Conservation (phyloP, 2,329 filamentous ascomycete species). For the Chalaropsis ovoidea region DNA sequence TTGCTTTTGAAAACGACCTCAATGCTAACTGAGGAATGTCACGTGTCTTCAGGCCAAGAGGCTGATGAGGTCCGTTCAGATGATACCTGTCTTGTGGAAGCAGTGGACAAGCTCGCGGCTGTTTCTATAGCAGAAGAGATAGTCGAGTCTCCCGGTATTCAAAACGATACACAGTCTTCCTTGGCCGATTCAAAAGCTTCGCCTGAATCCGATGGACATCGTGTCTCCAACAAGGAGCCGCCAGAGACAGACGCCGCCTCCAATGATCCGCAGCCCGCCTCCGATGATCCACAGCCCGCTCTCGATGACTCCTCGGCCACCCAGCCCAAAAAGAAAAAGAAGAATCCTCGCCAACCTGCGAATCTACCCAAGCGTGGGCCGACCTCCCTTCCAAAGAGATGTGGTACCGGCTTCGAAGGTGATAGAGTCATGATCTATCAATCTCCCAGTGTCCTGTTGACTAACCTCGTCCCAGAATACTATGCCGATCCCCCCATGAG, state of each 20-base stretch:
- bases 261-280: too few relatives aligned
- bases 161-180: neutral
- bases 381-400: conserved; percentile 31
- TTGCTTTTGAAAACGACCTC: neutral
- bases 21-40: neutral
- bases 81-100: neutral
- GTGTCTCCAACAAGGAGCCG: neutral
- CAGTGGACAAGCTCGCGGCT: neutral
- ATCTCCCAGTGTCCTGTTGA: neutral
- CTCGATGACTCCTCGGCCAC: neutral
- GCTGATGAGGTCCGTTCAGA: too few relatives aligned
- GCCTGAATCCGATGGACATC: neutral
- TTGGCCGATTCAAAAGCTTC: neutral
- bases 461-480: conserved; percentile 42
- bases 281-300: too few relatives aligned
- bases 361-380: conserved; percentile 14
- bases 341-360: neutral
- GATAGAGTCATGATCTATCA: conserved; percentile 18
- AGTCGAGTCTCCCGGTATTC: neutral
- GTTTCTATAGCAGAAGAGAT: neutral
- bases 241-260: neutral
- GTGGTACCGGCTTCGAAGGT: conserved; percentile 62
- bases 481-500: conserved; percentile 73
- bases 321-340: neutral
- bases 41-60: too few relatives aligned